Evolutionary conservation across 768 basidiomycete genomes (phyloP).

Genomic region (Chalciporus pseudorubinellus): DNA sequence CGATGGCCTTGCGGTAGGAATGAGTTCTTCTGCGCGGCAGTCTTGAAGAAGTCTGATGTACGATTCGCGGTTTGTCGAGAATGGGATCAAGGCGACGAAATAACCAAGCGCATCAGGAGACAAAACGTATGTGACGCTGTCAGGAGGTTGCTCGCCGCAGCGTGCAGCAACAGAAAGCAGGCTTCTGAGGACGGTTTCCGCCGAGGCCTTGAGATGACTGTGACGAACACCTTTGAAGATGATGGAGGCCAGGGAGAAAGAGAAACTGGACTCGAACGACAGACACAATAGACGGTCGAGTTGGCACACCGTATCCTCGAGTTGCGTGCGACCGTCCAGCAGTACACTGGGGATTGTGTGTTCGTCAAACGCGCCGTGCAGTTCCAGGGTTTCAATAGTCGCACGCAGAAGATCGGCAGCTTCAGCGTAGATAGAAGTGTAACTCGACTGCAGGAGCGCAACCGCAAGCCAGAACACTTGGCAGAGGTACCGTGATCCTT

Average conservation of each 20-base stretch:
- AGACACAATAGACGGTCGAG: constrained; percentile 71
- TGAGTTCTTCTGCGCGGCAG: constrained; percentile 51
- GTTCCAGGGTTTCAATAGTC: constrained; percentile 62
- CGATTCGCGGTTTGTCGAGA: constrained; percentile 53
- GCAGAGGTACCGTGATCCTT: constrained; percentile 68
- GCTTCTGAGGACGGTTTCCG: constrained; percentile 59
- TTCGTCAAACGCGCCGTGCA: constrained; percentile 55
- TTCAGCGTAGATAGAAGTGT: constrained; percentile 66
- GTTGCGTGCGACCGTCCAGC: constrained; percentile 57
- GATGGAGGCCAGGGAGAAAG: constrained; percentile 77
- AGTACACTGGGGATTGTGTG: constrained; percentile 54
- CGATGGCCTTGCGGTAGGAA: constrained; percentile 36
- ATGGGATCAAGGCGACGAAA: constrained; percentile 74
- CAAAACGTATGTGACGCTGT: constrained; percentile 45
- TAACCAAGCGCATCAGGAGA: constrained; percentile 67
- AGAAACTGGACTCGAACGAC: constrained; percentile 76
- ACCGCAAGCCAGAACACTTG: constrained; percentile 88
- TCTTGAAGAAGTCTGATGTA: constrained; percentile 64
- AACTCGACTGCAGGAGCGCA: constrained; percentile 75
- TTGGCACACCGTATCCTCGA: constrained; percentile 69
- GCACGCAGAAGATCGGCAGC: constrained; percentile 65
- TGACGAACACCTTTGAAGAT: constrained; percentile 87
- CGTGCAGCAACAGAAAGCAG: constrained; percentile 61
- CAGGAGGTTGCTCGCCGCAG: constrained; percentile 34
- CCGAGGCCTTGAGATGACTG: constrained; percentile 57